These are phyloP conservation scores for Lipomyces spencermartinsiae DNA, from an alignment of 805 yeast species.

Conservation along the genomic window DNA sequence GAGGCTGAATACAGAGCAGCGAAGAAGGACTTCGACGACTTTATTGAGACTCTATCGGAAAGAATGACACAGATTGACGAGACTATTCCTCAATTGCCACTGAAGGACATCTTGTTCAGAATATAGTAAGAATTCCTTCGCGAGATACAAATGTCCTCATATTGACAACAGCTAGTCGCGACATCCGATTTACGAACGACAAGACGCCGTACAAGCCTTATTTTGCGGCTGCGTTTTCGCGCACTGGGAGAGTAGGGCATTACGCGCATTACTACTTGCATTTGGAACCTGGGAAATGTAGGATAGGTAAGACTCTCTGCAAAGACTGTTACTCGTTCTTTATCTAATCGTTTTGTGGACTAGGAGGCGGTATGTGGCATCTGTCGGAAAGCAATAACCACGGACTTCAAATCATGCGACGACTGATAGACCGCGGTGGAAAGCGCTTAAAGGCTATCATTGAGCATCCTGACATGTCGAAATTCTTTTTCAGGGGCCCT, in stretches of 20 bases:
- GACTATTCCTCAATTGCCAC: conserved; percentile 37
- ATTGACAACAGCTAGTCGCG: conserved; percentile 25
- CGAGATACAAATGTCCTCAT: background rate
- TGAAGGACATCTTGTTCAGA: conserved; percentile 36
- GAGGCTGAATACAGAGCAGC: conserved; percentile 38
- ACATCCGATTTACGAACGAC: conserved; percentile 37
- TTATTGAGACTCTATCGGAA: conserved; percentile 30
- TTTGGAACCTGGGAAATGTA: conserved; percentile 34
- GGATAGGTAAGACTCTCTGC: conserved; percentile 10
- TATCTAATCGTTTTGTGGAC: background rate
- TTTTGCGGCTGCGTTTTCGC: conserved; percentile 39
- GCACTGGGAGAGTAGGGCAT: conserved; percentile 37
- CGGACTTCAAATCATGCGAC: conserved; percentile 31
- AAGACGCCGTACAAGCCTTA: conserved; percentile 40
- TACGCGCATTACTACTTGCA: conserved; percentile 40
- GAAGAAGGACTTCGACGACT: conserved; percentile 38
- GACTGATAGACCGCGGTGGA: conserved; percentile 33
- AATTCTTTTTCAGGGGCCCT: conserved; percentile 17
- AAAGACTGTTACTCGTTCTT: background rate
- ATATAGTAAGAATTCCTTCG: conserved; percentile 28
- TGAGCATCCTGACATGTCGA: conserved; percentile 18
- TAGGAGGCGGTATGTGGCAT: conserved; percentile 38
- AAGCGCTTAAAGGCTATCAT: conserved; percentile 27
- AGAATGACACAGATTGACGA: conserved; percentile 32
- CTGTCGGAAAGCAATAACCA: conserved; percentile 25